Conservation (phyloP, 257 asterid genomes). For the Solanum raphanifolium region DNA sequence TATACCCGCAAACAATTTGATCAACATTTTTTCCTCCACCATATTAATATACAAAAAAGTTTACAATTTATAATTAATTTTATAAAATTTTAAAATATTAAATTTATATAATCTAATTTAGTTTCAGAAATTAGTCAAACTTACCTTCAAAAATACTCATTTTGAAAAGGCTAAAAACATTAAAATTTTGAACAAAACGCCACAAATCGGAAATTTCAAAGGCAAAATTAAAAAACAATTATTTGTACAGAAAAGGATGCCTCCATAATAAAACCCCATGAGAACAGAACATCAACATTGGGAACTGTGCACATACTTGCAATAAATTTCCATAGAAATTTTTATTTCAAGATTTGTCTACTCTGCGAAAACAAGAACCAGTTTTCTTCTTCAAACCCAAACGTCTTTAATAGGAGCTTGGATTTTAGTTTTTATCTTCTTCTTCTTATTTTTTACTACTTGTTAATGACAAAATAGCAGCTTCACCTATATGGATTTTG, state of each 20-base stretch:
- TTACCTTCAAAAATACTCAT: not conserved
- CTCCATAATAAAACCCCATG: not conserved
- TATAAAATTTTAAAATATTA: not conserved
- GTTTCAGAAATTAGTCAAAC: not conserved
- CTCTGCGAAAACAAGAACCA: constrained; percentile 6
- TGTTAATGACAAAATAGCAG: not conserved
- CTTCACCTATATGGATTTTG: not conserved
- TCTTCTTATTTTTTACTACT: not conserved
- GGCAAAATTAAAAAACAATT: not conserved
- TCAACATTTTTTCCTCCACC: not conserved
- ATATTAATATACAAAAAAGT: no score
- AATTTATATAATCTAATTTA: not conserved
- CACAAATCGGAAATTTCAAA: not conserved
- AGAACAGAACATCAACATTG: not conserved
- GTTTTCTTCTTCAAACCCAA: not conserved
- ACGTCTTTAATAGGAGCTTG: not conserved
- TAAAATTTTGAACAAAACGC: not conserved
- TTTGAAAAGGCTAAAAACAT: not conserved
- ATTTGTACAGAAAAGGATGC: not conserved
- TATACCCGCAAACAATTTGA: not conserved
- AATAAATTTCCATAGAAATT: not conserved
- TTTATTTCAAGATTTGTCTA: not conserved
- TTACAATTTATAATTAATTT: not conserved
- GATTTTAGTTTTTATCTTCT: not conserved
- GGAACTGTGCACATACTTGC: not conserved